Percentiles rank a stretch among this genome's conserved stretches.
Conservation (phyloP, 345 rosid genomes). For the Salix suchowensis region DNA sequence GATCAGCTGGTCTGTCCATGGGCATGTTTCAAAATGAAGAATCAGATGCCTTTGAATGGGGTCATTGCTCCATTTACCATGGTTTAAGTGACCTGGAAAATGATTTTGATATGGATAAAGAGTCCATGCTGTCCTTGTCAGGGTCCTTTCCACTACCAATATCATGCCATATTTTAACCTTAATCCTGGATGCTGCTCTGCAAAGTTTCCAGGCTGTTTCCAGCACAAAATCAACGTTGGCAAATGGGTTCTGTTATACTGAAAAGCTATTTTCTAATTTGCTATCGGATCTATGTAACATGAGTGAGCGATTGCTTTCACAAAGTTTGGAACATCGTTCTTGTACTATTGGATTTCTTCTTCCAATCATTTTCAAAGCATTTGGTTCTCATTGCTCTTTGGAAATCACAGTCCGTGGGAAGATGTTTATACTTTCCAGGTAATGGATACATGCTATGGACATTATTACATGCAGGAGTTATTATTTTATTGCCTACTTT, state of each 20-base stretch:
- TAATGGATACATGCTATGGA: conserved; percentile 20
- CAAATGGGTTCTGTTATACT: conserved; percentile 28
- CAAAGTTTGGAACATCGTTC: conserved; percentile 72
- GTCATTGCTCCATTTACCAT: conserved; percentile 18
- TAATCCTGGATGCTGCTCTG: conserved; percentile 51
- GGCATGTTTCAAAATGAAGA: conserved; percentile 45
- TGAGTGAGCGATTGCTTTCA: conserved; percentile 57
- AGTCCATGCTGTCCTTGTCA: conserved; percentile 22
- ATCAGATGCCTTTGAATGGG: conserved; percentile 43
- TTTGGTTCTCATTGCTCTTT: conserved; percentile 37
- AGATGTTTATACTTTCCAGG: conserved; percentile 45
- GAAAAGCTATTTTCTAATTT: conserved; percentile 43
- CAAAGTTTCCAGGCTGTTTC: conserved; percentile 33
- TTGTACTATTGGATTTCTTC: conserved; percentile 61
- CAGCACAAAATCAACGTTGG: conserved; percentile 16
- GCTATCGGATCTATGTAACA: conserved; percentile 66
- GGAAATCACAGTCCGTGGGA: conserved; percentile 40
- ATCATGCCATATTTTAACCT: conserved; percentile 60
- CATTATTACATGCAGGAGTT: conserved; percentile 6
- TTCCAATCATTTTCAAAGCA: conserved; percentile 65
- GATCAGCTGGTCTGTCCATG: conserved; percentile 51
- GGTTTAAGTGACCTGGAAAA: conserved; percentile 18
- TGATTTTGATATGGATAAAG: conserved; percentile 27
- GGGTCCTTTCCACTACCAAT: conserved; percentile 48
- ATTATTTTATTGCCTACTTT: neutral